Evolutionary conservation across 305 asterid genomes (phyloP).

Genomic region (Euphrasia arctica): DNA sequence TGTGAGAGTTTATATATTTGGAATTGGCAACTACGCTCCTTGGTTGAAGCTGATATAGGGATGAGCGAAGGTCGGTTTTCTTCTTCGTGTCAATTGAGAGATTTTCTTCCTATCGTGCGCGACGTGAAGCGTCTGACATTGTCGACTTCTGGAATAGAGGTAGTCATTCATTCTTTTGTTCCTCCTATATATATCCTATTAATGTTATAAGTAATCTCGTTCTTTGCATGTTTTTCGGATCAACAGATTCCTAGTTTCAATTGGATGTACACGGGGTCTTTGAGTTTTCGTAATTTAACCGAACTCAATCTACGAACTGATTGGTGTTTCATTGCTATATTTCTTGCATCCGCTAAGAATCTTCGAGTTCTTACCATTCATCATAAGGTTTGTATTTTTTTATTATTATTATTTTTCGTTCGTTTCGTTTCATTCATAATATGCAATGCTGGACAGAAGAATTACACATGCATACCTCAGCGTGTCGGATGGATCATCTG

Average conservation of each 20-base stretch:
- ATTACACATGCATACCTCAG: background rate
- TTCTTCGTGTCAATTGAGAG: background rate
- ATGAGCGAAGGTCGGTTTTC: background rate
- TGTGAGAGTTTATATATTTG: background rate
- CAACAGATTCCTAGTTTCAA: too few relatives aligned
- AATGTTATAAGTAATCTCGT: too few relatives aligned
- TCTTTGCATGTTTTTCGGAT: too few relatives aligned
- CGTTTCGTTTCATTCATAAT: background rate
- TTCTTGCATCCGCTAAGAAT: constrained; percentile 17
- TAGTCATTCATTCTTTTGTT: too few relatives aligned
- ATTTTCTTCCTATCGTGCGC: background rate
- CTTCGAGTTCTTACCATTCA: constrained; percentile 10
- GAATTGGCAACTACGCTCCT: background rate
- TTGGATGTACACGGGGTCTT: background rate
- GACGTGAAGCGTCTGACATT: background rate
- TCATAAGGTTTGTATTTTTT: background rate
- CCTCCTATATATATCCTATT: too few relatives aligned
- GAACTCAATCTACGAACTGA: constrained; percentile 10
- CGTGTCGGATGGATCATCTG: background rate
- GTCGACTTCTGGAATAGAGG: background rate
- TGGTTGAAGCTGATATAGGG: background rate
- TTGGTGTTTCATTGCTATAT: background rate
- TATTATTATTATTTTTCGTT: background rate
- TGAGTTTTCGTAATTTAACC: constrained; percentile 6
- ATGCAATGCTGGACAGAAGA: constrained; percentile 11